Evolutionary conservation across 2,329 filamentous ascomycete species (phyloP).

Genomic region (Coniochaeta ligniaria): DNA sequence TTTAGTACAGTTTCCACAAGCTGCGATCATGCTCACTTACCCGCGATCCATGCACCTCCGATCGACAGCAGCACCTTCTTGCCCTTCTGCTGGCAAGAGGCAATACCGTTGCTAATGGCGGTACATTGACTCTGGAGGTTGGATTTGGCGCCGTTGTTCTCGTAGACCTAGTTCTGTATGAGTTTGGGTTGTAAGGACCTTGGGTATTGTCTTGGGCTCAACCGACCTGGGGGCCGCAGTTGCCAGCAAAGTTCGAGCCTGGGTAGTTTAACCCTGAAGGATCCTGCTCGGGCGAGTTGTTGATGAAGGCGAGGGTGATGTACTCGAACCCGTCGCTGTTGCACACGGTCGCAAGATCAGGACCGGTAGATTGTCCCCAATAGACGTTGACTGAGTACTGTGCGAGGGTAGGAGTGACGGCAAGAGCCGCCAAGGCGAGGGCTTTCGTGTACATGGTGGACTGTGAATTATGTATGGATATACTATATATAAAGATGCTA

Average conservation of each 20-base stretch:
- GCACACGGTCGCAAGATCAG: constrained; percentile 21
- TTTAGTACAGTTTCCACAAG: not conserved
- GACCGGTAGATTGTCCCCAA: constrained; percentile 21
- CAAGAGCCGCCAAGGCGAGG: constrained; percentile 17
- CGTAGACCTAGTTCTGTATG: constrained; percentile 12
- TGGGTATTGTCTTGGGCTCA: not conserved
- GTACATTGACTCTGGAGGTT: constrained; percentile 24
- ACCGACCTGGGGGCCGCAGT: constrained; percentile 22
- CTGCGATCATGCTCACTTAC: not conserved
- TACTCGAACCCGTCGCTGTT: constrained; percentile 27
- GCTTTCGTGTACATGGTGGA: constrained; percentile 13
- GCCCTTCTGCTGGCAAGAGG: constrained; percentile 45
- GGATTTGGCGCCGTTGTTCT: constrained; percentile 16
- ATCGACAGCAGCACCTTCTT: constrained; percentile 61
- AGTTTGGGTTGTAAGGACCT: not conserved
- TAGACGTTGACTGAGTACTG: constrained; percentile 21
- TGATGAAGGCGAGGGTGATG: constrained; percentile 31
- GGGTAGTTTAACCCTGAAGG: constrained; percentile 20
- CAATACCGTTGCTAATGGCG: constrained; percentile 24
- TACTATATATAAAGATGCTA: constrained; percentile 5
- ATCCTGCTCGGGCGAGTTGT: constrained; percentile 29
- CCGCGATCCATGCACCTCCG: constrained; percentile 37
- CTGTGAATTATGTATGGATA: constrained; percentile 8
- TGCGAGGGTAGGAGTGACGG: constrained; percentile 15
- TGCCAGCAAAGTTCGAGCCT: constrained; percentile 29